Conservation (phyloP, 2,329 filamentous ascomycete genomes). For the Stagonosporopsis chrysanthemi region DNA sequence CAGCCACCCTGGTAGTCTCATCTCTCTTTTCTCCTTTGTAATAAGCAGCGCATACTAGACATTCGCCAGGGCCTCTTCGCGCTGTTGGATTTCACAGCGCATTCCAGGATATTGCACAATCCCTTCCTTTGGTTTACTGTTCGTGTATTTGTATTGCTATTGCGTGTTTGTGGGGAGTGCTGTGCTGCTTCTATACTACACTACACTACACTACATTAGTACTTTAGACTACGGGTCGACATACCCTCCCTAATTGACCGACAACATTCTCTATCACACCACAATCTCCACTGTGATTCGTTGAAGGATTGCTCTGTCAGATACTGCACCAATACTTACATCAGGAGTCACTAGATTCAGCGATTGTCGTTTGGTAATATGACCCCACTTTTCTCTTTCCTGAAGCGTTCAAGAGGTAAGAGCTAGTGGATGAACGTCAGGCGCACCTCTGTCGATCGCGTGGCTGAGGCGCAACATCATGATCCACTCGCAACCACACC, state of each 20-base stretch:
- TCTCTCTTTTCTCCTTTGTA: conserved; percentile 16
- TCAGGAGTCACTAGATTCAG: background rate
- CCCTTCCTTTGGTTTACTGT: conserved; percentile 11
- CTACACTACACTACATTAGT: background rate
- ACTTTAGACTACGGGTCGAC: conserved; percentile 10
- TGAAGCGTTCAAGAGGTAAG: background rate
- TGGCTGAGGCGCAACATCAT: conserved; percentile 9
- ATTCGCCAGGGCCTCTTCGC: background rate
- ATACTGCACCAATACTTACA: too few relatives aligned
- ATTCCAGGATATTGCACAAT: conserved; percentile 7
- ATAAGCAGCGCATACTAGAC: conserved; percentile 17
- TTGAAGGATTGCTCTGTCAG: too few relatives aligned
- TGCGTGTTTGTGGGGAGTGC: background rate
- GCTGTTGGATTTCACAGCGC: background rate
- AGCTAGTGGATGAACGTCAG: background rate
- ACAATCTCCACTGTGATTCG: too few relatives aligned
- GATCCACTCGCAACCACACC: conserved; percentile 2
- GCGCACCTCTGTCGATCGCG: conserved; percentile 6
- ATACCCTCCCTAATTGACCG: conserved; percentile 10
- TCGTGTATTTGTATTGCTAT: background rate
- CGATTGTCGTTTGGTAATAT: background rate
- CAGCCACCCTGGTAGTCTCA: background rate
- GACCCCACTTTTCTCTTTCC: background rate
- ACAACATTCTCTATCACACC: background rate
- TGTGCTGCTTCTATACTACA: background rate